phyloP scores from a whole-genome alignment of 768 basidiomycete species.

The Strobilomyces confusus region DNA sequence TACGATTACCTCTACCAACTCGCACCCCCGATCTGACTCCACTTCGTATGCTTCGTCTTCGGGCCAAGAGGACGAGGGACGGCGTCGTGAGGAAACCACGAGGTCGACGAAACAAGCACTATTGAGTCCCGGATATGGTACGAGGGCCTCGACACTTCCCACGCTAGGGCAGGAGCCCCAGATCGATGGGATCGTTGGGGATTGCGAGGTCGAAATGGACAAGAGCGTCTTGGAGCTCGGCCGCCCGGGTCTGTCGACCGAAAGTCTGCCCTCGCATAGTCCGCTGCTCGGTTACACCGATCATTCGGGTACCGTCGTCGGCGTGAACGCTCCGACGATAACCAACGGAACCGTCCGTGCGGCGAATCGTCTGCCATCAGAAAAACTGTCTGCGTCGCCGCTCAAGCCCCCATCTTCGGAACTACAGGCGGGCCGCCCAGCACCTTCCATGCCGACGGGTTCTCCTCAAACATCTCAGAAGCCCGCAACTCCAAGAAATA shows the following conservation, averaged over 20 bases:
- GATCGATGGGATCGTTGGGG: constrained; percentile 1
- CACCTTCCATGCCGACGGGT: constrained; percentile 20
- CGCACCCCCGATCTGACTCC: constrained; percentile 18
- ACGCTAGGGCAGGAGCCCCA: constrained; percentile 1
- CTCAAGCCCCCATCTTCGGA: constrained; percentile 14
- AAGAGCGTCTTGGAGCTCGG: constrained; percentile 73
- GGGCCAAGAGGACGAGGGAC: constrained; percentile 20
- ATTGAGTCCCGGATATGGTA: constrained; percentile 21
- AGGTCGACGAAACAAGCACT: constrained; percentile 18
- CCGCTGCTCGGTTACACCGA: constrained; percentile 3
- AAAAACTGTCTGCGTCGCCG: constrained; percentile 6
- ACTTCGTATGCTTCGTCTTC: constrained; percentile 15
- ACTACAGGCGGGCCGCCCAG: constrained; percentile 23
- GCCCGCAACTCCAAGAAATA: constrained; percentile 42
- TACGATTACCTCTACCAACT: constrained; percentile 17
- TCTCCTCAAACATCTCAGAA: constrained; percentile 6
- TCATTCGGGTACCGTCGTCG: neutral
- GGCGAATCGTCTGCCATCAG: constrained; percentile 1
- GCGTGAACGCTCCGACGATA: constrained; percentile 5
- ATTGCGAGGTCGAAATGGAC: constrained; percentile 46
- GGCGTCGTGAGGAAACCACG: constrained; percentile 22
- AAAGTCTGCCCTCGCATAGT: constrained; percentile 45
- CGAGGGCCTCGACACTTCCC: constrained; percentile 36
- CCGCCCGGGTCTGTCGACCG: constrained; percentile 73
- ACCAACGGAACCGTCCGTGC: neutral